phyloP scores from a whole-genome alignment of 805 yeast genomes.

The Candida lessepsii region DNA sequence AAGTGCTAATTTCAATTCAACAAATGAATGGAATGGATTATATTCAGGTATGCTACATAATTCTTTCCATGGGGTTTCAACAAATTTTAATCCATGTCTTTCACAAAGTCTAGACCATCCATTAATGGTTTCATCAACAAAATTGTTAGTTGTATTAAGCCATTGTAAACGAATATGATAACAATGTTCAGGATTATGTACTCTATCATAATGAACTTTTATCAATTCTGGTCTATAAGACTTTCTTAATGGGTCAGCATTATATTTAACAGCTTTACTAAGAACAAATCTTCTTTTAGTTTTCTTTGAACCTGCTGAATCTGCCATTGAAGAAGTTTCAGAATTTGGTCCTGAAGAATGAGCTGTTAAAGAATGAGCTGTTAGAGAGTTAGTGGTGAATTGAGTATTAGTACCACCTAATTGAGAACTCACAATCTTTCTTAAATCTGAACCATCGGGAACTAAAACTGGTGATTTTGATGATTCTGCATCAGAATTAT shows the following conservation, averaged over 20 bases:
- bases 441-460: slow-evolving; percentile 21
- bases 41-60: slow-evolving; percentile 68
- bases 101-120: slow-evolving; percentile 82
- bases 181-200: slow-evolving; percentile 93
- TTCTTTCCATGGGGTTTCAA: slow-evolving; percentile 92
- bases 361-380: no score
- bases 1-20: slow-evolving; percentile 61
- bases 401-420: neutral
- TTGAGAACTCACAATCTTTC: slow-evolving; percentile 19
- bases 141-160: slow-evolving; percentile 84
- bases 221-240: slow-evolving; percentile 78
- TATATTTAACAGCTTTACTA: slow-evolving; percentile 63
- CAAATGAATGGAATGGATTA: slow-evolving; percentile 88
- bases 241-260: slow-evolving; percentile 69
- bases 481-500: slow-evolving; percentile 29
- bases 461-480: slow-evolving; percentile 24
- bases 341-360: no score
- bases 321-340: slow-evolving; percentile 26
- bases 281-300: slow-evolving; percentile 48
- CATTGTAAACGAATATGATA: slow-evolving; percentile 90
- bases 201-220: slow-evolving; percentile 84
- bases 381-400: no score
- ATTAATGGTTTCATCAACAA: slow-evolving; percentile 30
- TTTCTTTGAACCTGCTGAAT: slow-evolving; percentile 23
- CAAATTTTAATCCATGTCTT: slow-evolving; percentile 70